Evolutionary conservation across 805 yeast species (phyloP).

Genomic region (Candida ortonii): DNA sequence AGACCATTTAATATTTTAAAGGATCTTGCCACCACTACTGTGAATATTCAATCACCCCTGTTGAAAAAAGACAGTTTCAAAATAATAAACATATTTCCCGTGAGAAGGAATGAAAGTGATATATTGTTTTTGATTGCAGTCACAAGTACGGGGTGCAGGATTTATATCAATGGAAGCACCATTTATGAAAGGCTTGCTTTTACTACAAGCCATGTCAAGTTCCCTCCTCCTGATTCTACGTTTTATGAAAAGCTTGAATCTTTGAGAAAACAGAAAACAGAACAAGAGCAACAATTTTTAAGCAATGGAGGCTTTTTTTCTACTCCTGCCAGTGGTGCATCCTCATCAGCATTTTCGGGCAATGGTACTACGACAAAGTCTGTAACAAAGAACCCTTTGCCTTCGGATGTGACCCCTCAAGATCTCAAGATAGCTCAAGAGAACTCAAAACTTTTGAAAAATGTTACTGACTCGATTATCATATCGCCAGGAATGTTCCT

Average conservation of each 20-base stretch:
- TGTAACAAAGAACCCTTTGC: constrained; percentile 29
- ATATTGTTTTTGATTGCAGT: constrained; percentile 73
- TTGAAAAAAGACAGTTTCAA: constrained; percentile 53
- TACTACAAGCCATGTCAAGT: constrained; percentile 40
- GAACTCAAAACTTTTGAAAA: constrained; percentile 51
- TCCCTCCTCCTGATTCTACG: constrained; percentile 41
- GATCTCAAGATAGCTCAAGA: constrained; percentile 53
- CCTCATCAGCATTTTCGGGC: constrained; percentile 5
- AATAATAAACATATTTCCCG: constrained; percentile 61
- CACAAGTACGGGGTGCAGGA: constrained; percentile 80
- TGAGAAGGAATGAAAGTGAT: constrained; percentile 60
- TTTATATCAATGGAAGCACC: constrained; percentile 55
- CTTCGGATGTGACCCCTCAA: constrained; percentile 28
- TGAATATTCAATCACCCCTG: constrained; percentile 39
- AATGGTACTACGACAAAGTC: constrained; percentile 16
- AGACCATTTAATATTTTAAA: constrained; percentile 46
- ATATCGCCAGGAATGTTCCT: constrained; percentile 86
- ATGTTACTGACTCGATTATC: constrained; percentile 56
- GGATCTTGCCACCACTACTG: constrained; percentile 40
- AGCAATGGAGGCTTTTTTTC: constrained; percentile 11
- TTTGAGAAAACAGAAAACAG: constrained; percentile 38
- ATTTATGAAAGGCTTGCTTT: constrained; percentile 33
- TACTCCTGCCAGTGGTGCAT: background rate
- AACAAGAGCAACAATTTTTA: constrained; percentile 32
- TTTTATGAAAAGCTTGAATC: constrained; percentile 30